Conservation (phyloP, 495 filamentous ascomycete species). For the Podospora pseudoanserina region DNA sequence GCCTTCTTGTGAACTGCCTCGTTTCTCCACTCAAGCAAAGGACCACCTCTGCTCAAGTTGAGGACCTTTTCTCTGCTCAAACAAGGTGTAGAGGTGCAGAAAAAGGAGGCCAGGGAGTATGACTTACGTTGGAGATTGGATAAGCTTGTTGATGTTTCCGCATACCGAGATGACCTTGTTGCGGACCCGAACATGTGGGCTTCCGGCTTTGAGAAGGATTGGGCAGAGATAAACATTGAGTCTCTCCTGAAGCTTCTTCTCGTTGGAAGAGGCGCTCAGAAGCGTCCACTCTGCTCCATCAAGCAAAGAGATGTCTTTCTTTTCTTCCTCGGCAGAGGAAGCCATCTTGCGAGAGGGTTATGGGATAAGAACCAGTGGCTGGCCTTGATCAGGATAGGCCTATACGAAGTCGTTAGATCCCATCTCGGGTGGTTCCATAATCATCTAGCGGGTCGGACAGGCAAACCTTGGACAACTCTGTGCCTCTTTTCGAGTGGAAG, state of each 20-base stretch:
- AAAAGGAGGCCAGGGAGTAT: not conserved
- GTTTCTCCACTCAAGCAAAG: not conserved
- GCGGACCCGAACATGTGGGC: constrained; percentile 73
- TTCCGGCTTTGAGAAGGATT: constrained; percentile 77
- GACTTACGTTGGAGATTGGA: constrained; percentile 41
- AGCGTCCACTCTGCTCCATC: constrained; percentile 90
- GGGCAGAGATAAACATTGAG: constrained; percentile 77
- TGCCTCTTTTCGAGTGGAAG: not conserved
- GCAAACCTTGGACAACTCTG: not conserved
- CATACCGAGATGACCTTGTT: constrained; percentile 77
- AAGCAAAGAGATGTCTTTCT: constrained; percentile 76
- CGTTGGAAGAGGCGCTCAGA: constrained; percentile 73
- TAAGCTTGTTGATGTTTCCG: constrained; percentile 53
- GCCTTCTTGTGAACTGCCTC: not conserved
- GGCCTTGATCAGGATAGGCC: not conserved
- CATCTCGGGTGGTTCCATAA: not conserved
- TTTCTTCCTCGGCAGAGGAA: constrained; percentile 46
- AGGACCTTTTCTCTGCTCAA: too few relatives aligned
- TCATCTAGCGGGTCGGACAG: not conserved
- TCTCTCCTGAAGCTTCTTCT: constrained; percentile 70
- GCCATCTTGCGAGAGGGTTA: not conserved
- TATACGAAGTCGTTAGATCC: not conserved
- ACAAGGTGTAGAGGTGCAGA: too few relatives aligned
- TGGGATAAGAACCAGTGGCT: not conserved
- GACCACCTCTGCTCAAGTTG: too few relatives aligned